These are phyloP conservation scores for Scorias spongiosa DNA, from an alignment of 2,329 filamentous ascomycete genomes.

Conservation along the genomic window DNA sequence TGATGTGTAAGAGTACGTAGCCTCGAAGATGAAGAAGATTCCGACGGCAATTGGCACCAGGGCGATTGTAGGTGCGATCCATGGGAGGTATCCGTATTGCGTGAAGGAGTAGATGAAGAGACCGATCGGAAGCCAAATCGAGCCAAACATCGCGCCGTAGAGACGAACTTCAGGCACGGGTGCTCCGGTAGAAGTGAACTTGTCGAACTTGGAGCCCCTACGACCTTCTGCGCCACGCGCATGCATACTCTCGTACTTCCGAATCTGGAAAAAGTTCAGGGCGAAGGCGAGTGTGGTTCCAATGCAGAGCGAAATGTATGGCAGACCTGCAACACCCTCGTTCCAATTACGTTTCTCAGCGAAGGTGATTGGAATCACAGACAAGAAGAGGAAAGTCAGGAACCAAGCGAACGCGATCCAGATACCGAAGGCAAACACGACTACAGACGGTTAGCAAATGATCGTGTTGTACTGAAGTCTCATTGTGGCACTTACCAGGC, in stretches of 20 bases:
- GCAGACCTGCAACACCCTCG: slow-evolving; percentile 34
- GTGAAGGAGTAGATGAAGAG: slow-evolving; percentile 41
- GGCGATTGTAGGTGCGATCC: slow-evolving; percentile 35
- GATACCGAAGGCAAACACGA: slow-evolving; percentile 35
- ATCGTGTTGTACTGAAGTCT: neutral
- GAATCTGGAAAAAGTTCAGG: slow-evolving; percentile 36
- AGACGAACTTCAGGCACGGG: slow-evolving; percentile 30
- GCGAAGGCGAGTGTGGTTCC: slow-evolving; percentile 34
- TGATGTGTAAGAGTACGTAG: slow-evolving; percentile 35
- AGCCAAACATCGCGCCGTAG: slow-evolving; percentile 34
- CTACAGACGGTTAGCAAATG: slow-evolving; percentile 10
- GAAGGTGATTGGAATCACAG: slow-evolving; percentile 36
- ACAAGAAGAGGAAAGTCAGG: slow-evolving; percentile 39
- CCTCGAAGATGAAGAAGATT: slow-evolving; percentile 37
- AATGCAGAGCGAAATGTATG: slow-evolving; percentile 37
- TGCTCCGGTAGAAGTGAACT: slow-evolving; percentile 22
- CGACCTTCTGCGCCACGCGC: neutral
- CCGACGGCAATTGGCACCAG: slow-evolving; percentile 37
- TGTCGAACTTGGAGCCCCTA: slow-evolving; percentile 16
- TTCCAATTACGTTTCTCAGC: slow-evolving; percentile 37
- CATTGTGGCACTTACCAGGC: slow-evolving; percentile 11
- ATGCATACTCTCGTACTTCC: slow-evolving; percentile 27
- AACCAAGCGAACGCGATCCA: slow-evolving; percentile 41
- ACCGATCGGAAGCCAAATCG: slow-evolving; percentile 33
- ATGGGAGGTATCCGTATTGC: slow-evolving; percentile 33